Conservation (phyloP, 139 green algal species). For the Gonium pectorale region DNA sequence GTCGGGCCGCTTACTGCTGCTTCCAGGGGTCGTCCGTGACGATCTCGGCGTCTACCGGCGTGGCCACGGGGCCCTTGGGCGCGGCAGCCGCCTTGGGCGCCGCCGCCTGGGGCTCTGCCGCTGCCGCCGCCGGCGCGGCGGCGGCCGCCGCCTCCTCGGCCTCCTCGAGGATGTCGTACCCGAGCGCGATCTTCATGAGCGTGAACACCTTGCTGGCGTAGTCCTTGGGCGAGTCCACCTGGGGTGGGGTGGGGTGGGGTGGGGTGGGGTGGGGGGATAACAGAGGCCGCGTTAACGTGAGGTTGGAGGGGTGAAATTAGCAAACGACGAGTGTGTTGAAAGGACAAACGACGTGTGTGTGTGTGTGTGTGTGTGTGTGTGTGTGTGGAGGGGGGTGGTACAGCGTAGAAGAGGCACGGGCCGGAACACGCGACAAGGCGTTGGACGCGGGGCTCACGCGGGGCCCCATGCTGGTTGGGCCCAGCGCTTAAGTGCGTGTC, state of each 20-base stretch:
- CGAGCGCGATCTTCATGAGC: slow-evolving; percentile 65
- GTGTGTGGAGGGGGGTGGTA: too few species aligned
- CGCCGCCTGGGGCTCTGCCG: not conserved
- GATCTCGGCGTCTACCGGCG: slow-evolving; percentile 37
- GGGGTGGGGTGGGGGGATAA: not conserved
- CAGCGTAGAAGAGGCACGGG: too few species aligned
- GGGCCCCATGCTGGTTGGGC: too few species aligned
- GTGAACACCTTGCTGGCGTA: slow-evolving; percentile 79
- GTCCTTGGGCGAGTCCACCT: slow-evolving; percentile 82
- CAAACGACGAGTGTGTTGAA: too few species aligned
- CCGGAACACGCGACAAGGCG: too few species aligned
- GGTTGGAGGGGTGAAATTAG: too few species aligned
- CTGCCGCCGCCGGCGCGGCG: not conserved
- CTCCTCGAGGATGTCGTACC: slow-evolving; percentile 44
- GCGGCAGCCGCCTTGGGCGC: not conserved
- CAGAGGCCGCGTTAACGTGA: too few species aligned
- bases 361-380: too few species aligned
- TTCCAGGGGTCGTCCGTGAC: slow-evolving; percentile 41
- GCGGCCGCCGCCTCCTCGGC: not conserved
- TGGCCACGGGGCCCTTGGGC: not conserved
- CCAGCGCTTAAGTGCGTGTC: too few species aligned
- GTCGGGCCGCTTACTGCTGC: slow-evolving; percentile 8
- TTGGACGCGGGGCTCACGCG: too few species aligned
- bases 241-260: slow-evolving; percentile 54
- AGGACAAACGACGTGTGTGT: too few species aligned